A percentile compares a stretch with the other conserved stretches of the same genome.
Conservation (phyloP, 768 basidiomycete species). For the Mycena sanguinolenta region DNA sequence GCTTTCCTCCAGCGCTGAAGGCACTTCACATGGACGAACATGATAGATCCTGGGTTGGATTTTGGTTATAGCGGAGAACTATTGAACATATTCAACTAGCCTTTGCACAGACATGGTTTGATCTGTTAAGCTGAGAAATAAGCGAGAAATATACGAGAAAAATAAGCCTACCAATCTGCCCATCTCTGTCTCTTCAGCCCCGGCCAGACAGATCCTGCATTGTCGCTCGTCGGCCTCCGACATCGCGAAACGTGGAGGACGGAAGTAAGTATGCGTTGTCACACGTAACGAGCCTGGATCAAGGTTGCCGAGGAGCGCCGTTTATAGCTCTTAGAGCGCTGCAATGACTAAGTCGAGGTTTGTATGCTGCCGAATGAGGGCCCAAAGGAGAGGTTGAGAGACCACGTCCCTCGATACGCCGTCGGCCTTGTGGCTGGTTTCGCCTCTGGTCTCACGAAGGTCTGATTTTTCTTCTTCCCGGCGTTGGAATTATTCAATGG, state of each 20-base stretch:
- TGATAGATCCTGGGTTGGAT: conserved; percentile 34
- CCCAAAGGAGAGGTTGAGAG: conserved; percentile 1
- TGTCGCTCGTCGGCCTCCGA: conserved; percentile 41
- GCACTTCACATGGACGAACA: conserved; percentile 79
- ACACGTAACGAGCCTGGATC: too few relatives aligned
- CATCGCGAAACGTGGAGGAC: conserved; percentile 3
- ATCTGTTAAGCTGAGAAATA: conserved; percentile 58
- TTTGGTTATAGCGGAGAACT: conserved; percentile 2
- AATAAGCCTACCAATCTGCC: conserved; percentile 58
- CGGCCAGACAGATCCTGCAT: conserved; percentile 89
- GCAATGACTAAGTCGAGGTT: neutral
- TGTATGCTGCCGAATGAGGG: conserved; percentile 11
- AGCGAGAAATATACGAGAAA: neutral
- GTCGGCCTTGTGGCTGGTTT: conserved; percentile 7
- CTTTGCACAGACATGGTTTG: conserved; percentile 84
- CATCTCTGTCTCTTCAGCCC: conserved; percentile 69
- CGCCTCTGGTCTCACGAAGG: conserved; percentile 20
- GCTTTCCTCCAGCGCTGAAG: conserved; percentile 83
- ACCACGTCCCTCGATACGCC: neutral
- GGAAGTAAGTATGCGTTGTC: neutral
- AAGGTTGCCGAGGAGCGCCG: too few relatives aligned
- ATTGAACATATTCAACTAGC: conserved; percentile 59
- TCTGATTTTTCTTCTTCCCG: neutral
- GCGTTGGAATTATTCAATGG: too few relatives aligned
- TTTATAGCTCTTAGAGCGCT: too few relatives aligned